Base-by-base conservation (phyloP, 257 asterid genomes). In the Solanum ossicruentum region DNA sequence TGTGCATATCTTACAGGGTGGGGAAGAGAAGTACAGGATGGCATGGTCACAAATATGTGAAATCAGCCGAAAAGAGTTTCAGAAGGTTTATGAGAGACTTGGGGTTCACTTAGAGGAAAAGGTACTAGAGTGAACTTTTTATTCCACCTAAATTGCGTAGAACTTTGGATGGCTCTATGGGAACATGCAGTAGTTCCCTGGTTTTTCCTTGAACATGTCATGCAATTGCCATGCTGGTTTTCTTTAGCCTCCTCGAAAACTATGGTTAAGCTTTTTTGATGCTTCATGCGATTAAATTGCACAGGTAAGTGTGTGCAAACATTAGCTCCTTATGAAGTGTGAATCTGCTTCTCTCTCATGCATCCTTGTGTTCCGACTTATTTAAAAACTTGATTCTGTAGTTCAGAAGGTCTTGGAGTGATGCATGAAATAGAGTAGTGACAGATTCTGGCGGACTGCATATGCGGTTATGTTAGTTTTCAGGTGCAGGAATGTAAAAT, bases 21-120 rank as follows among this genome's bases (percentile, higher is more conserved):
- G 99, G 80, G 97, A 84, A 61, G 93, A 93, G 86, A 93, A 86
- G 86, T 96, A 95, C 85, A 85, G 97, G 60, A 89, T 88, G 83
- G 99, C 98, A 20, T 96, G 99, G 98, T 80, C 92, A 56, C 89
- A 89, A 54, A 96, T 96, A 66, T 96, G 99, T 92, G 95, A 93
- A 87, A 91, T 93, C 82, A 96, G 99, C 88, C 91, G 98, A 83
- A 89, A 69, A 65, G 98, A 93, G 88, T 96, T 82, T 86, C 89
- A 91, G 71, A 93, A 84, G 85, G 93, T 96, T 86, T 95, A 95
- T 86, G 85, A 89, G 77, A 89, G 94, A 41, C 99, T 96, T 60
- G 97, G 94, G 83, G 93, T 96, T 85, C 87, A 87, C 83, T 88
- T 95, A 87, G 98, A 93, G 90, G 99, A 93, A 83, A 96, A 91